Percentiles rank a stretch among this genome's conserved stretches.
Conservation (phyloP, 495 filamentous ascomycete species). For the Penicillium chermesinum region DNA sequence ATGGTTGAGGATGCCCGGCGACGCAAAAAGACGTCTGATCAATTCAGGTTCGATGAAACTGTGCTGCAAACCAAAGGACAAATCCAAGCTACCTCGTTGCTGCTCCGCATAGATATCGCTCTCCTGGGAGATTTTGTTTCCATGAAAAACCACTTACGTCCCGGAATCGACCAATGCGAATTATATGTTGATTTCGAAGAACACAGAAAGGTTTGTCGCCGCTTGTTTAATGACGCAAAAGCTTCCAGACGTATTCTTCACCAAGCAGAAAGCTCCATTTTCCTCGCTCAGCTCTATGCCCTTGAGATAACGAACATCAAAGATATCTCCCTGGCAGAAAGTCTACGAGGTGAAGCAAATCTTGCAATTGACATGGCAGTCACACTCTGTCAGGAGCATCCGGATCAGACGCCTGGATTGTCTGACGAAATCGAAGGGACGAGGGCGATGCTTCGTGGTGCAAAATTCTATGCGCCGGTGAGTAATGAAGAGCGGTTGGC, state of each 20-base stretch:
- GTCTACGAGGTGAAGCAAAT: too few species aligned
- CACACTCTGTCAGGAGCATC: neutral
- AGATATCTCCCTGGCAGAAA: neutral
- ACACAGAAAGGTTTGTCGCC: neutral
- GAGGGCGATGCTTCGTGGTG: neutral
- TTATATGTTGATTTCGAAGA: neutral
- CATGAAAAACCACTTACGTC: neutral
- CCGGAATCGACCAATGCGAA: neutral
- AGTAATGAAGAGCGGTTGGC: constrained; percentile 8
- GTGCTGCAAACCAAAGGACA: constrained; percentile 1
- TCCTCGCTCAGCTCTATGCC: constrained; percentile 1
- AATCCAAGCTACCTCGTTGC: neutral
- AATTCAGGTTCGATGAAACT: constrained; percentile 1
- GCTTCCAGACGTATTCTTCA: neutral
- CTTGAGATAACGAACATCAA: neutral
- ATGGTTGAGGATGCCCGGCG: constrained; percentile 3
- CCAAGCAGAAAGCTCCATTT: neutral
- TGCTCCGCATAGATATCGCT: constrained; percentile 1
- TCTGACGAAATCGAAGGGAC: constrained; percentile 2
- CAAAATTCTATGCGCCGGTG: neutral
- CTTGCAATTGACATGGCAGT: neutral
- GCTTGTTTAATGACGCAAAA: too few species aligned
- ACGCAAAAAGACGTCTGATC: neutral
- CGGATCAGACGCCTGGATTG: constrained; percentile 1
- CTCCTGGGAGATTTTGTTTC: constrained; percentile 1